Evolutionary conservation across 129 eudicot genomes (phyloP), one percentile per base, ranked within the genome.

Genomic region (Flaveria brownii): DNA sequence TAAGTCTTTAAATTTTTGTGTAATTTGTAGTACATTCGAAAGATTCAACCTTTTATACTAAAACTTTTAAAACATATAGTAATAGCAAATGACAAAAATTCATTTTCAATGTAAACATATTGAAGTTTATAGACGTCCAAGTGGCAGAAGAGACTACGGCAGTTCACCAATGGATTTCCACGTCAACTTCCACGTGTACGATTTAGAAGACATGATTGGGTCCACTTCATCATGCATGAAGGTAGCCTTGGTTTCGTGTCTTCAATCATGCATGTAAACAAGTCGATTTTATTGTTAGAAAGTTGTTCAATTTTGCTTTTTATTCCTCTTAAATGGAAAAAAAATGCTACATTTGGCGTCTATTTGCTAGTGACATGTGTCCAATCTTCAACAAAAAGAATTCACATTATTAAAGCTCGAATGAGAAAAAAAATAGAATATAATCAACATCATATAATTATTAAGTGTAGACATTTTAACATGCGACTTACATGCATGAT

Each of bases 201-300:
- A 78, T 59, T 0, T 6, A 1, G 17, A 39, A 33, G 55, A 78
- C 77, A 47, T 61, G 33, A 78, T 71, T 71, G 77, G 72, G 66
- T 61, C 77, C 13, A 49, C 66, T 36, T 78, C 82, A 70, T 77
- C 70, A 68, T 67, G 18, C 61, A 30, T 45, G 51, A 64, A 13
- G 54, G 73, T 39, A 66, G 74, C 16, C 57, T 6, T 68, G 15
- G 66, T 65, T 67, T 63, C 42, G 62, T 64, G 45, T 54, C 73
- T 49, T 66, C 81, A 77, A 77, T 77, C 45, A 68, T 77, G 68
- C 81, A 52, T 77, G 76, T 43, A 78, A 68, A 57, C 22, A 43
- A 56, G 23, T 69, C 5, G 26, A 75, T 74, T 74, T 12, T 25
- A 0, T 11, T 1, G 47, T 9, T 22, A 77, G 42, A 42, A 64